Evolutionary conservation across 1,284 basidiomycete genomes (phyloP), one percentile per base, ranked within the genome.

Genomic region (Pseudozyma flocculosa): DNA sequence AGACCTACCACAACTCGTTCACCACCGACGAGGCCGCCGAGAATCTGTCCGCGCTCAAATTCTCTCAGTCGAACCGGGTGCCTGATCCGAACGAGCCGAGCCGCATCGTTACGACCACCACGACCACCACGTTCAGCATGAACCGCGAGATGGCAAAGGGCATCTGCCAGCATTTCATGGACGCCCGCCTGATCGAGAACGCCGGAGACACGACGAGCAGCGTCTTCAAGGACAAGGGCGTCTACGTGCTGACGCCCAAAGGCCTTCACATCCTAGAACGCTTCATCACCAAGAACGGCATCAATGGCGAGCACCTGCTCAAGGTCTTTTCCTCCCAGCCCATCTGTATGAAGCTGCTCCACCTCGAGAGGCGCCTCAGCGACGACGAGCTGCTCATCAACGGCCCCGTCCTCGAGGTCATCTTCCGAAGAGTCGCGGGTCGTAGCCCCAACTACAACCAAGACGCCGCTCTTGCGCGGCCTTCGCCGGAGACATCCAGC

Each of bases 111-210:
- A 97, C 95, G 68, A 98, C 94, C 1, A 98, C 95, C 0, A 98
- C 95, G 5, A 98, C 94, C 10, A 99, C 95, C 40, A 98, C 95
- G 21, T 99, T 99, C 81, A 93, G 92, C 60, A 98, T 99, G 95
- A 92, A 91, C 64, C 87, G 92, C 67, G 94, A 98, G 43, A 98
- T 98, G 89, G 95, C 95, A 58, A 95, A 96, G 81, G 92, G 91
- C 32, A 97, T 98, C 86, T 92, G 92, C 80, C 94, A 98, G 80
- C 93, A 97, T 76, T 98, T 97, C 77, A 94, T 99, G 89, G 94
- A 98, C 67, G 93, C 94, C 45, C 88, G 92, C 58, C 84, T 98
- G 63, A 92, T 98, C 67, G 93, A 96, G 80, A 96, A 96, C 78
- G 93, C 92, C 14, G 87, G 90, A 18, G 95, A 98, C 80, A 86